These are phyloP conservation scores for Phytophthora meadii DNA, from an alignment of 352 stramenopile species.

Conservation along the genomic window DNA sequence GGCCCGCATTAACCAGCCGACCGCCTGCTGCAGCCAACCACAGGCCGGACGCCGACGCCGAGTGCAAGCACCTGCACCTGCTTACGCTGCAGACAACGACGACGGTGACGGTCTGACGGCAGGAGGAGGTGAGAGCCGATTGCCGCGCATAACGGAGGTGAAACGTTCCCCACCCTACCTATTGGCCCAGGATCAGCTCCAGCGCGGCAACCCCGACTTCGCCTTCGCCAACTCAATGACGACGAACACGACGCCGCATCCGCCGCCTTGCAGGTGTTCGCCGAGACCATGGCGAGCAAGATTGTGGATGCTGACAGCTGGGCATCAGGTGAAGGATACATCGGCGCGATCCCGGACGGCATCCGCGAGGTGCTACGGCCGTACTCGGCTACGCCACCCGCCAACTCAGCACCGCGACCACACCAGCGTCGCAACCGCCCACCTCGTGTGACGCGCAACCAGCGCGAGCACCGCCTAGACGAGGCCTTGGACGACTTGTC, in stretches of 20 bases:
- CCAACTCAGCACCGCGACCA: background rate
- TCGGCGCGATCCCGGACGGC: too few species aligned
- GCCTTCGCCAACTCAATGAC: background rate
- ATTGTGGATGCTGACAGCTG: background rate
- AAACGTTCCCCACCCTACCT: slow-evolving; percentile 1
- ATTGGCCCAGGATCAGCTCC: background rate
- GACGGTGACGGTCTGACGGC: too few species aligned
- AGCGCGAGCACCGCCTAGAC: too few species aligned
- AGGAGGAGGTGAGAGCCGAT: too few species aligned
- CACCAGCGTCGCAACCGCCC: background rate
- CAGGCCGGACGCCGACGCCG: too few species aligned
- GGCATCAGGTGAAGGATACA: too few species aligned
- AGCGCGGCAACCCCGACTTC: slow-evolving; percentile 2
- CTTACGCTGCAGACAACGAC: too few species aligned
- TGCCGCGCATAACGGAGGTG: too few species aligned
- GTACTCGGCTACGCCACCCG: background rate
- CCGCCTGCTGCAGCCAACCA: too few species aligned
- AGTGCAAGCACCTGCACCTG: too few species aligned
- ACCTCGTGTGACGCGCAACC: background rate
- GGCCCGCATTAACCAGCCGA: too few species aligned
- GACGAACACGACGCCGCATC: background rate
- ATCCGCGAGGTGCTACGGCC: background rate
- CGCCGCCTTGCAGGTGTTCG: background rate
- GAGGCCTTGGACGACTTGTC: background rate
- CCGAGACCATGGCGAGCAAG: background rate